Evolutionary conservation across 257 asterid species (phyloP).

Genomic region (Solanum virginianum): DNA sequence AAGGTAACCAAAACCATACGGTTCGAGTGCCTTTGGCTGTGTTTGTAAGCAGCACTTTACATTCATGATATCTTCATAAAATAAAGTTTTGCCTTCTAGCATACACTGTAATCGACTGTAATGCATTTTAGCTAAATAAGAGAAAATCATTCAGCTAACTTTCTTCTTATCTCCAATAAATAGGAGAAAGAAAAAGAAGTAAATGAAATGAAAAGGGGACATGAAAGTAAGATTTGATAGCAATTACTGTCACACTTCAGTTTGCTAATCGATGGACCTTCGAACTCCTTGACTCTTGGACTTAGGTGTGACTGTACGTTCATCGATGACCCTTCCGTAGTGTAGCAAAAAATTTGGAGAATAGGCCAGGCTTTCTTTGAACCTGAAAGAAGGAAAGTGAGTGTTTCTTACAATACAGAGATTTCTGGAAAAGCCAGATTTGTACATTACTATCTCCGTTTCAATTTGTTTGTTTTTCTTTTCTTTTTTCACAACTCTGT

Average conservation of each 20-base stretch:
- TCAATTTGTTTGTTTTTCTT: neutral
- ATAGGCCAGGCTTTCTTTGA: constrained; percentile 9
- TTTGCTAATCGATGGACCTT: neutral
- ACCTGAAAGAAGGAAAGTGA: neutral
- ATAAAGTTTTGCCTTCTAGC: neutral
- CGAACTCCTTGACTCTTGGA: neutral
- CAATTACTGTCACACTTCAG: neutral
- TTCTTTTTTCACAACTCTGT: neutral
- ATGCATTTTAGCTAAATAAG: neutral
- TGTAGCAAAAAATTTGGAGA: constrained; percentile 8
- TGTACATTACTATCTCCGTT: neutral
- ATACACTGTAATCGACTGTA: neutral
- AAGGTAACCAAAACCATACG: constrained; percentile 30
- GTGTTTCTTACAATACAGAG: neutral
- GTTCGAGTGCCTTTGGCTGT: constrained; percentile 49
- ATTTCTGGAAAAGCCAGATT: neutral
- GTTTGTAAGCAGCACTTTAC: constrained; percentile 31
- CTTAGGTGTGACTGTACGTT: neutral
- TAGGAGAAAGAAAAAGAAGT: neutral
- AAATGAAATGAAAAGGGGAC: neutral
- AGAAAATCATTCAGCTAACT: neutral
- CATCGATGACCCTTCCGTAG: constrained; percentile 5
- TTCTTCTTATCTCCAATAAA: neutral
- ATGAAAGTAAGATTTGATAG: neutral
- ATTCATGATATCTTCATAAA: neutral